Conservation (phyloP, 208 protist genomes). For the Angomonas ambiguus region DNA sequence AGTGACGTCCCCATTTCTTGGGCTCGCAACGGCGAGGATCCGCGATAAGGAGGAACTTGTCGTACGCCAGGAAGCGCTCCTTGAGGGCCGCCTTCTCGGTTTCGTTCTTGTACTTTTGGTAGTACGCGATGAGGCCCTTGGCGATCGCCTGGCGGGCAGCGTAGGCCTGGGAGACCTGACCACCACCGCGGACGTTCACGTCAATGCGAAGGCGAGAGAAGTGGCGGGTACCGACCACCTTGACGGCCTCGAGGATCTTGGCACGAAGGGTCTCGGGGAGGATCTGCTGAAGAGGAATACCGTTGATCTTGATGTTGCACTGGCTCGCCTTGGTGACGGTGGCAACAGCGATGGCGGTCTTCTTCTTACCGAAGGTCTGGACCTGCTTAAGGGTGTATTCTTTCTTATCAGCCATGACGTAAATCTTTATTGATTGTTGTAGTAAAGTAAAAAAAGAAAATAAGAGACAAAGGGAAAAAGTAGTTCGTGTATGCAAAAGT, state of each 20-base stretch:
- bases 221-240: conserved; percentile 93
- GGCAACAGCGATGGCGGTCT: conserved; percentile 99
- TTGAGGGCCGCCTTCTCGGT: conserved; percentile 98
- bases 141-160: conserved; percentile 99
- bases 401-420: conserved; percentile 75
- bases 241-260: conserved; percentile 98
- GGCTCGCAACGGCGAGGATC: conserved; percentile 99
- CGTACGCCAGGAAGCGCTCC: conserved; percentile 95
- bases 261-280: conserved; percentile 96
- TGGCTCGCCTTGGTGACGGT: conserved; percentile 93
- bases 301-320: conserved; percentile 99
- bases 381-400: conserved; percentile 81
- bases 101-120: conserved; percentile 98
- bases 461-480: conserved; percentile 12
- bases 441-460: conserved; percentile 12
- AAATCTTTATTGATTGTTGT: too few species aligned
- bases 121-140: conserved; percentile 98
- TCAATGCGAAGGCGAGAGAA: conserved; percentile 97
- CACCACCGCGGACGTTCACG: conserved; percentile 97
- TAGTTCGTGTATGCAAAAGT: background rate
- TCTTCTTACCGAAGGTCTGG: conserved; percentile 96
- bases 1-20: conserved; percentile 99
- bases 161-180: conserved; percentile 98
- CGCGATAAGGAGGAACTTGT: conserved; percentile 99
- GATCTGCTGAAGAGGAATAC: conserved; percentile 96